Base-by-base conservation (phyloP, 169 alveolate genomes). In the Theileria annulata region DNA sequence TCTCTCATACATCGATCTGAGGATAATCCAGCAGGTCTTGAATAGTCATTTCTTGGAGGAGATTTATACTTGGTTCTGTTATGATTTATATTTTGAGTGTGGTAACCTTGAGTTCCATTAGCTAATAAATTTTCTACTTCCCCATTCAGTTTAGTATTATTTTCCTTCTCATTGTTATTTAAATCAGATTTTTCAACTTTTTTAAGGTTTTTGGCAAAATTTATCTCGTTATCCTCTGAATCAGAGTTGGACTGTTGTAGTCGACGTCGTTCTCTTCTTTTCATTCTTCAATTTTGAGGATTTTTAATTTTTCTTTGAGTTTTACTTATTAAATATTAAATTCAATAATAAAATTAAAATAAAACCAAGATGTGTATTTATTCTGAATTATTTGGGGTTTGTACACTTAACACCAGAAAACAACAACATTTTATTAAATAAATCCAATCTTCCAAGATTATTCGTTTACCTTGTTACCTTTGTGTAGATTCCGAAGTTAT, bases 21-120 rank as follows among this genome's bases (percentile, higher is more conserved):
- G 19, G 87, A 67, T 3, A 79, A 69, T 35, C 87, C 87, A 2
- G 87, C 87, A 3, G 87, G 70, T 15, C 47, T 48, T n/a, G 47
- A 0, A 13, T 28, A 21, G 68, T 63, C 64, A 71, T 30, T 6
- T 47, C 71, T 3, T 19, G 3, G 17, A 19, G 10, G 19, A 42
- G 13, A 42, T 42, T 8, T 42, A 42, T 42, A 1, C n/a, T n/a
- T n/a, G n/a, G n/a, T n/a, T n/a, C n/a, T 42, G 51, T 12, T 42
- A 3, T 42, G 6, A 42, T 2, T 8, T 10, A 8, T 42, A 8
- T 42, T 42, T 3, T 3, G 51, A 42, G 3, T 42, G 51, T 42
- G 51, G 0, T 10, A 8, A 42, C 19, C 6, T 42, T 35, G 47
- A 8, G 6, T 42, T 42, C 13, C 19, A 17, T 8, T 35, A 0